Evolutionary conservation across 2,329 filamentous ascomycete species (phyloP).

Genomic region (Fusarium sp.): DNA sequence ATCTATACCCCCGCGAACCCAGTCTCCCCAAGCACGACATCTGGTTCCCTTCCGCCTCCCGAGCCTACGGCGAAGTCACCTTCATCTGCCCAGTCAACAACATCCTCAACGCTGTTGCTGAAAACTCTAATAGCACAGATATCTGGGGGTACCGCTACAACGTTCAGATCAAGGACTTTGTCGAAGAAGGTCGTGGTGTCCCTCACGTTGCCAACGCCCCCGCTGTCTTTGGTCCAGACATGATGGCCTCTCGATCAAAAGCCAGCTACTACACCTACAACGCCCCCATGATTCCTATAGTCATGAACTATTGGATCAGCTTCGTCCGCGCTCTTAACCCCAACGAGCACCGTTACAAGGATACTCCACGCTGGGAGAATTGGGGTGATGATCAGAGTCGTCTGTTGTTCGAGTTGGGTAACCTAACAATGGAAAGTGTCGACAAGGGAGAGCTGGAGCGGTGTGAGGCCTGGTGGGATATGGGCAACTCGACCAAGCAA

Average conservation of each 20-base stretch:
- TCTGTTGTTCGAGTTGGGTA: conserved; percentile 54
- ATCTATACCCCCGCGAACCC: conserved; percentile 53
- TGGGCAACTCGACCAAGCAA: conserved; percentile 48
- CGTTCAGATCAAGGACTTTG: conserved; percentile 55
- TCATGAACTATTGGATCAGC: conserved; percentile 64
- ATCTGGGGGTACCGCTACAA: conserved; percentile 64
- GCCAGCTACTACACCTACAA: conserved; percentile 59
- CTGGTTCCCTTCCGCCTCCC: conserved; percentile 58
- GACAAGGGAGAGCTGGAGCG: conserved; percentile 49
- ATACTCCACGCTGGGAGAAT: conserved; percentile 55
- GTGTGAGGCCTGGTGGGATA: conserved; percentile 56
- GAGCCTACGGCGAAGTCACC: conserved; percentile 59
- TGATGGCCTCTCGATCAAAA: conserved; percentile 28
- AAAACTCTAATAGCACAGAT: conserved; percentile 26
- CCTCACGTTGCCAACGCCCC: conserved; percentile 61
- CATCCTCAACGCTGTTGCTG: conserved; percentile 52
- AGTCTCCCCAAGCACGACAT: conserved; percentile 52
- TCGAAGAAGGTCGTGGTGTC: conserved; percentile 57
- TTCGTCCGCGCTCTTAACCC: conserved; percentile 61
- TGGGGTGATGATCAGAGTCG: conserved; percentile 52
- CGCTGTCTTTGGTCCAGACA: conserved; percentile 62
- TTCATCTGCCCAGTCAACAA: conserved; percentile 58
- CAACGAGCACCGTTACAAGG: conserved; percentile 49
- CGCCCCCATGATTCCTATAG: conserved; percentile 56
- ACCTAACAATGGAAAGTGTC: conserved; percentile 55